Evolutionary conservation across 495 filamentous ascomycete species (phyloP).

Genomic region (Penicillium dipodomyicola): DNA sequence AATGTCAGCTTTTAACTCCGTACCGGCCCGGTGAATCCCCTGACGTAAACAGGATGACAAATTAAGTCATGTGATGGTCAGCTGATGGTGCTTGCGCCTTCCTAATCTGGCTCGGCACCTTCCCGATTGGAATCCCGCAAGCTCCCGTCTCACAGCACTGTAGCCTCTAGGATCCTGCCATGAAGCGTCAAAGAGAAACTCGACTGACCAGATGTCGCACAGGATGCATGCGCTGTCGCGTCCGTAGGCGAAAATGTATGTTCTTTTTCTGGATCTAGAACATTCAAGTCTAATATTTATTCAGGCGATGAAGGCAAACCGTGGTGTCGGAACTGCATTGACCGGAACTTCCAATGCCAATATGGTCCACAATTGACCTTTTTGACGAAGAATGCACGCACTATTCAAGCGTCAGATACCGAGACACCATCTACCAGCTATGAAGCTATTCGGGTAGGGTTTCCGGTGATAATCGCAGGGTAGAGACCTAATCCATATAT

Average conservation of each 20-base stretch:
- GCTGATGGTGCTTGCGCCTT: constrained; percentile 22
- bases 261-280: background rate
- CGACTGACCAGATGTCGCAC: constrained; percentile 39
- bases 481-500: background rate
- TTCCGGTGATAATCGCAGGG: background rate
- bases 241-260: constrained; percentile 44
- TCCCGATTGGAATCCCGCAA: background rate
- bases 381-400: constrained; percentile 41
- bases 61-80: background rate
- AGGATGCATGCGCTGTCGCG: constrained; percentile 45
- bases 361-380: constrained; percentile 43
- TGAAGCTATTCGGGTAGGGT: constrained; percentile 27
- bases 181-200: constrained; percentile 14
- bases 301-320: constrained; percentile 46
- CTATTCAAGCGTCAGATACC: constrained; percentile 21
- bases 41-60: background rate
- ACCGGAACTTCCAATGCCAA: constrained; percentile 38
- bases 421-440: constrained; percentile 17
- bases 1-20: no score
- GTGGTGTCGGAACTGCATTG: constrained; percentile 41
- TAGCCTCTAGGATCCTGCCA: background rate
- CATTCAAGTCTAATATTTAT: constrained; percentile 1
- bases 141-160: background rate
- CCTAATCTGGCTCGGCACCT: constrained; percentile 17
- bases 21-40: background rate